Evolutionary conservation across 495 filamentous ascomycete species (phyloP), one percentile per base, ranked within the genome.

Genomic region (Trypethelium eluteriae): DNA sequence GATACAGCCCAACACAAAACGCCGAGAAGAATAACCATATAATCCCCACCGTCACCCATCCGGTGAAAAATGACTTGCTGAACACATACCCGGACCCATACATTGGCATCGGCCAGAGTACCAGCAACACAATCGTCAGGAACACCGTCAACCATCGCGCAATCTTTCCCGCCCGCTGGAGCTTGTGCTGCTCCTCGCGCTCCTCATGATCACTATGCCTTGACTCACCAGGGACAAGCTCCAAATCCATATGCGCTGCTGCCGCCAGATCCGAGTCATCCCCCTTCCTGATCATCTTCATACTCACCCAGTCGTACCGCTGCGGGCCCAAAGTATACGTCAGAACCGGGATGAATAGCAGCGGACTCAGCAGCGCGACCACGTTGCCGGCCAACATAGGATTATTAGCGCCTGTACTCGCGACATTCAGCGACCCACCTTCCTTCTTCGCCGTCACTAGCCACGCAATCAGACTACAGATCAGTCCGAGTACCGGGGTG

Each of bases 91-190:
- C 85, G 6, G 81, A 81, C 7, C 91, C 93, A 73, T 95, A 98
- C 86, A 98, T 85, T 1, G 93, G 93, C 81, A 96, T 94, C 9
- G 93, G 93, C 93, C 93, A 98, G 61, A 96, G 83, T 32, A 98
- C 81, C 2, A 98, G 76, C 64, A 98, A 77, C 7, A 85, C 83
- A 0, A 96, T 67, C 0, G 92, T 92, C 80, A 96, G 82, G 70
- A 85, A 78, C 34, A 88, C 81, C 0, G 92, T 96, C 69, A 90
- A 82, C 5, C 80, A 84, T 70, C 90, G 90, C 11, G 92, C 91
- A 72, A 95, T 92, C 67, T 88, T 83, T 38, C 90, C 86, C 0
- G 92, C 89, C 7, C 84, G 84, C 70, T 83, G 76, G 41, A 96
- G 83, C 66, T 90, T 87, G 64, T 75, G 76, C 65, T 86, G 83